Evolutionary conservation across 306 rosid species (phyloP).

Genomic region (Oemleria cerasiformis): DNA sequence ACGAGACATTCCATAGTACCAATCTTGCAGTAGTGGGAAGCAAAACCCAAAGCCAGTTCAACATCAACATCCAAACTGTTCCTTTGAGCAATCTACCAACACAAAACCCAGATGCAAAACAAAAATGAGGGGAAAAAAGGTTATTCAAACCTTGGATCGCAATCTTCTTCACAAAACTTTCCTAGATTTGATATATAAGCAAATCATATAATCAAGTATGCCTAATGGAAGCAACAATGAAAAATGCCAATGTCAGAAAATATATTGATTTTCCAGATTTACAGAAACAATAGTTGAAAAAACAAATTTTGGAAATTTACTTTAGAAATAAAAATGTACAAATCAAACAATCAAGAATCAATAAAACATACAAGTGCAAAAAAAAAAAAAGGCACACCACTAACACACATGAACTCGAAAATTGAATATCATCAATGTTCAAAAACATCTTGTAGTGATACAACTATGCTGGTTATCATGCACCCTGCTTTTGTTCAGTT

Average conservation of each 20-base stretch:
- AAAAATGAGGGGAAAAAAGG: constrained; percentile 6
- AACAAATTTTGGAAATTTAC: background rate
- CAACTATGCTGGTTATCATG: background rate
- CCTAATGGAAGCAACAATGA: background rate
- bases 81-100: constrained; percentile 73
- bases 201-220: background rate
- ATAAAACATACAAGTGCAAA: background rate
- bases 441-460: background rate
- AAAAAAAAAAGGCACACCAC: background rate
- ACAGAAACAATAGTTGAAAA: background rate
- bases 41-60: constrained; percentile 87
- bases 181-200: background rate
- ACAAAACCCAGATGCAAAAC: constrained; percentile 30
- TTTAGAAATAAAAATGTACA: background rate
- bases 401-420: background rate
- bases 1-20: constrained; percentile 90
- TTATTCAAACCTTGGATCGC: background rate
- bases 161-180: background rate
- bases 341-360: background rate
- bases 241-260: background rate
- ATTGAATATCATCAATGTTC: background rate
- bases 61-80: constrained; percentile 92
- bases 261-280: background rate
- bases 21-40: constrained; percentile 84
- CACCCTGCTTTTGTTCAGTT: background rate